These are phyloP conservation scores for Tolypocladium paradoxum DNA, from an alignment of 2,329 filamentous ascomycete genomes.

Conservation along the genomic window DNA sequence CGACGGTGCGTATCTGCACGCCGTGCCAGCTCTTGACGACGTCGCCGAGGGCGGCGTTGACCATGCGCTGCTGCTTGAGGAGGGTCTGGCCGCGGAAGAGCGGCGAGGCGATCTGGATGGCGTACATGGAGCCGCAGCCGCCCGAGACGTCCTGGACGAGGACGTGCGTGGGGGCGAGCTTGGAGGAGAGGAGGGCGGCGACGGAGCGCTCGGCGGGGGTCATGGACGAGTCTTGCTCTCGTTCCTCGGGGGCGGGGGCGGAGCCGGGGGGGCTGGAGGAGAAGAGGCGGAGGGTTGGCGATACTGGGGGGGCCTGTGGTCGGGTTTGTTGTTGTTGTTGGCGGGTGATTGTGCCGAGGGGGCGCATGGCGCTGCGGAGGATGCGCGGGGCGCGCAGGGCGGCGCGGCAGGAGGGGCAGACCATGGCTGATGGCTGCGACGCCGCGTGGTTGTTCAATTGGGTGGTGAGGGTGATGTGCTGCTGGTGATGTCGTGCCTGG, in stretches of 20 bases:
- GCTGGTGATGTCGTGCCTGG: not conserved
- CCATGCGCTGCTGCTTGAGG: slow-evolving; percentile 73
- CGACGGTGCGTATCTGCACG: slow-evolving; percentile 65
- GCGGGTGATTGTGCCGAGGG: not conserved
- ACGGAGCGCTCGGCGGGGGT: slow-evolving; percentile 46
- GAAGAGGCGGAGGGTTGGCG: not conserved
- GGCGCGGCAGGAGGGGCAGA: slow-evolving; percentile 9
- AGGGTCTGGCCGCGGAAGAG: slow-evolving; percentile 60
- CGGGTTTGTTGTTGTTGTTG: not conserved
- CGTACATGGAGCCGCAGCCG: slow-evolving; percentile 82
- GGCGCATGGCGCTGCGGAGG: not conserved
- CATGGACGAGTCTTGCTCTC: slow-evolving; percentile 16
- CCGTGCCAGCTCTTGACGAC: slow-evolving; percentile 76
- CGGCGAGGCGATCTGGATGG: slow-evolving; percentile 63
- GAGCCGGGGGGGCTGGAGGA: slow-evolving; percentile 2
- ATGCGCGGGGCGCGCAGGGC: slow-evolving; percentile 3
- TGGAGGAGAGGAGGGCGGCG: slow-evolving; percentile 40
- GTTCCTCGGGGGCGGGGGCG: not conserved
- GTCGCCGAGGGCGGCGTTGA: slow-evolving; percentile 64
- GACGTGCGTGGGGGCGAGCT: slow-evolving; percentile 40
- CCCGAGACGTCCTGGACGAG: slow-evolving; percentile 72
- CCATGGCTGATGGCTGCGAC: slow-evolving; percentile 1
- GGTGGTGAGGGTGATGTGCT: not conserved
- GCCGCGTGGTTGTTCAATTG: not conserved
- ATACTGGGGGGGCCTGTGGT: not conserved